Evolutionary conservation across 495 filamentous ascomycete species (phyloP).

Genomic region (Corynascus novoguineensis): DNA sequence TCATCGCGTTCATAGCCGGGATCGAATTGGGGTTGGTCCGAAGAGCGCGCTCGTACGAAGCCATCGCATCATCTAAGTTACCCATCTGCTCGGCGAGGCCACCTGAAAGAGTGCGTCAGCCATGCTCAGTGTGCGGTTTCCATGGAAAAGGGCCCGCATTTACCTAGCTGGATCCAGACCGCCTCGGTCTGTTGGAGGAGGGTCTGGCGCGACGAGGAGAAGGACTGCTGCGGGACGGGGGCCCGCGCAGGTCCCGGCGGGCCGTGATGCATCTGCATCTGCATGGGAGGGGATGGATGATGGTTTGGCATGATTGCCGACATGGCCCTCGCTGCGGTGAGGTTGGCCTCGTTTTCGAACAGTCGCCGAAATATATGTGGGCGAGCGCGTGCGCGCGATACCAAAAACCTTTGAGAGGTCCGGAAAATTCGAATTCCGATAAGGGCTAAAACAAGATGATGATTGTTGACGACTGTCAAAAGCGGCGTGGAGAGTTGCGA

Average conservation of each 20-base stretch:
- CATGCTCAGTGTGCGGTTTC: not conserved
- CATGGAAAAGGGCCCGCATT: not conserved
- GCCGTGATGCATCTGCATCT: conserved; percentile 54
- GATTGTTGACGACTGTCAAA: not conserved
- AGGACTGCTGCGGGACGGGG: conserved; percentile 34
- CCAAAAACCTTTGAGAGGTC: not conserved
- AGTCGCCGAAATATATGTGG: not conserved
- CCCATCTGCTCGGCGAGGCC: conserved; percentile 81
- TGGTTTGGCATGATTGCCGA: conserved; percentile 46
- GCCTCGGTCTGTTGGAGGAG: conserved; percentile 62
- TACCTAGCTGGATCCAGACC: conserved; percentile 94
- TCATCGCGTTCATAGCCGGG: conserved; percentile 90
- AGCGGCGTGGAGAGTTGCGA: not conserved
- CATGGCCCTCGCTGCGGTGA: conserved; percentile 2
- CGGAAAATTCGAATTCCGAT: not conserved
- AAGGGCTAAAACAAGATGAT: not conserved
- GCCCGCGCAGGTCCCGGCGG: conserved; percentile 44
- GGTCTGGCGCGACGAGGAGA: conserved; percentile 39
- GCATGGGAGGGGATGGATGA: conserved; percentile 51
- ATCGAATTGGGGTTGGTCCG: conserved; percentile 85
- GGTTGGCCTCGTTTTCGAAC: not conserved
- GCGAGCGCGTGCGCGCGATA: not conserved
- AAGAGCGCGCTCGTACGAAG: conserved; percentile 83
- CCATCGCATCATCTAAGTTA: conserved; percentile 79
- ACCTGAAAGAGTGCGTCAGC: conserved; percentile 49